Evolutionary conservation across 2,329 filamentous ascomycete genomes (phyloP), one percentile per base, ranked within the genome.

Genomic region (Microsporum ferrugineum): DNA sequence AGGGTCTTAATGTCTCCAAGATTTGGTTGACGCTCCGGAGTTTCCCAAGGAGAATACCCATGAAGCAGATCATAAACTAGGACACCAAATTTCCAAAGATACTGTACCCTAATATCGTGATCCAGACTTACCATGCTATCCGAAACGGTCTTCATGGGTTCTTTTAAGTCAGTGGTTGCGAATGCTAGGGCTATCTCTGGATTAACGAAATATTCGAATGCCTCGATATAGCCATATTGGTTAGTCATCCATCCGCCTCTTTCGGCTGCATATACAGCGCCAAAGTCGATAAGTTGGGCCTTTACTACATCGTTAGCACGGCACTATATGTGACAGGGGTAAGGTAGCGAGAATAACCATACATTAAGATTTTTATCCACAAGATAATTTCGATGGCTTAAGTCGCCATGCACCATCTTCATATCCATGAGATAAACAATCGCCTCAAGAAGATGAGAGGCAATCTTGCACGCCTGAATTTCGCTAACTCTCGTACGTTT

Each of bases 41-140:
- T 61, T 49, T 72, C 71, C 71, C 71, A 73, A 6, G 71, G 69
- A 38, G 66, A 67, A 62, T 67, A 71, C 5, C 71, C 71, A 47
- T 73, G 71, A 4, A 73, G 61, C 33, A 73, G 64, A 2, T 69
- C 67, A 61, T 69, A 72, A 8, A 68, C 58, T 2, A 70, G 60
- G 3, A 63, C 64, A 17, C 66, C 69, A 53, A 68, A 68, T 55
- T 69, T 68, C 71, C 71, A 73, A 14, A 71, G 17, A 14, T 63
- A 36, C 1, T 60, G 41, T 2, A 62, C 38, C 5, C 68, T 67
- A 3, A 58, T 4, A 43, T 72, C 70, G 36, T 67, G 51, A 51
- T 59, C 65, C 34, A 38, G 12, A 33, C 5, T 7, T 17, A 57
- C 17, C 33, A 39, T 8, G 27, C 38, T 38, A 3, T 38, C 55